Base-by-base conservation (phyloP, 331 rosid species). In the Acacia pycnantha region DNA sequence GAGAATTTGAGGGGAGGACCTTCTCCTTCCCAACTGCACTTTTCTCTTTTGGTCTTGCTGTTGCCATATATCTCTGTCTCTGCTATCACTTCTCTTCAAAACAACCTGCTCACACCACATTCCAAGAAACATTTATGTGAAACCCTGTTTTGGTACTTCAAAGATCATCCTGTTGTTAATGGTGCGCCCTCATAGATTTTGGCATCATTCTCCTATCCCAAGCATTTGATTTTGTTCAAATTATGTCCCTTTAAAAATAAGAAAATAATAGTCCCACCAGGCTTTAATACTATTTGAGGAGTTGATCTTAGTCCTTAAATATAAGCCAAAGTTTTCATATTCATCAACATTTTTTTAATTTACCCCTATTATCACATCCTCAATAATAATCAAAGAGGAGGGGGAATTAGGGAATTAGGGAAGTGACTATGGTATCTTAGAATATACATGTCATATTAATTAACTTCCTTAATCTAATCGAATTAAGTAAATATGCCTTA, bases 11-110 rank as follows among this genome's bases (percentile, higher is more conserved):
- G 72, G 94, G 61, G 51, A 40, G 0, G 62, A 53, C 53, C 76
- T 73, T 85, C 82, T 90, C 92, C 86, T 87, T 93, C 83, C 86
- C 88, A 71, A 82, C 76, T 79, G 53, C 24, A 65, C 66, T 74
- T 44, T 79, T 77, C 2, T 85, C 89, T 86, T 87, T 90, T 37
- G 83, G 16, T 85, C 73, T 92, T 68, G 90, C 77, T 46, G 87
- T 85, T 82, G 92, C 94, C 97, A 93, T 93, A 9, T 82, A 27
- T 84, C 2, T 24, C 1, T 77, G 41, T 15, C 70, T 77, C 62
- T 6, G 41, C 56, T 59, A 27, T 29, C 9, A 7, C 46, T 50
- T 68, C 64, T 74, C 14, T 65, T 71, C 19, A 24, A 4, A 41
- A 46, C 6, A 48, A 61, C 73, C 88, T 86, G 76, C 44, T 6